Evolutionary conservation across 176 grass and related monocot species (phyloP).

Genomic region (Zoysia japonica): DNA sequence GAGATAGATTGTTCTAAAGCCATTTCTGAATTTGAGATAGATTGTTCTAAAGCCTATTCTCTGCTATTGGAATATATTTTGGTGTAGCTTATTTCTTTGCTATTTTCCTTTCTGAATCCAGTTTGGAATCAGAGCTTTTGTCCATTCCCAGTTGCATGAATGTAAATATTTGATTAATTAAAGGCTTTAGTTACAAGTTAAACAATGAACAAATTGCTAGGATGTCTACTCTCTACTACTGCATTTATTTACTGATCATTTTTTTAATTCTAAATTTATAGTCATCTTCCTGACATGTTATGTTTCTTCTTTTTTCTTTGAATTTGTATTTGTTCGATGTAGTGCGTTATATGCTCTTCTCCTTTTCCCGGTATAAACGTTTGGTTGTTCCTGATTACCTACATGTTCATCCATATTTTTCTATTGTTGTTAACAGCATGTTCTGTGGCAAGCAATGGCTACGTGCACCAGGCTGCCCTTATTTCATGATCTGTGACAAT

Average conservation of each 20-base stretch:
- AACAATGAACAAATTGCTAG: constrained; percentile 9
- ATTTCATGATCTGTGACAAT: neutral
- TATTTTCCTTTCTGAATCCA: neutral
- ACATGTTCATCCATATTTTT: neutral
- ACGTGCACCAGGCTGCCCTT: too few species aligned
- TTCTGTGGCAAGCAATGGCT: neutral
- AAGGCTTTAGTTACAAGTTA: constrained; percentile 2
- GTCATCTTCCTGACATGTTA: neutral
- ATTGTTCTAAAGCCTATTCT: neutral
- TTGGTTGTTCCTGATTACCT: neutral
- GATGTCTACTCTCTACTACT: neutral
- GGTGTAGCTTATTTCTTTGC: neutral
- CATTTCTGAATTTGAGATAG: constrained; percentile 93
- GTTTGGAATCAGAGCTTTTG: neutral
- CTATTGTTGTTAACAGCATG: neutral
- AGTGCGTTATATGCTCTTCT: neutral
- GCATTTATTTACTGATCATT: constrained; percentile 21
- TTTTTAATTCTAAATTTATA: neutral
- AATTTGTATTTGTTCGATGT: neutral
- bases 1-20: constrained; percentile 51
- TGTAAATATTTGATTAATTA: neutral
- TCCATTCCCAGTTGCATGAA: constrained; percentile 17
- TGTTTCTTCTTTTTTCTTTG: neutral
- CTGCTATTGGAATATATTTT: neutral
- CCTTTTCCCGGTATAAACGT: neutral